Percentiles rank a stretch among this genome's conserved stretches.
Evolutionary conservation across 2,329 filamentous ascomycete genomes (phyloP).

Genomic region (Rugonectria rugulosa): DNA sequence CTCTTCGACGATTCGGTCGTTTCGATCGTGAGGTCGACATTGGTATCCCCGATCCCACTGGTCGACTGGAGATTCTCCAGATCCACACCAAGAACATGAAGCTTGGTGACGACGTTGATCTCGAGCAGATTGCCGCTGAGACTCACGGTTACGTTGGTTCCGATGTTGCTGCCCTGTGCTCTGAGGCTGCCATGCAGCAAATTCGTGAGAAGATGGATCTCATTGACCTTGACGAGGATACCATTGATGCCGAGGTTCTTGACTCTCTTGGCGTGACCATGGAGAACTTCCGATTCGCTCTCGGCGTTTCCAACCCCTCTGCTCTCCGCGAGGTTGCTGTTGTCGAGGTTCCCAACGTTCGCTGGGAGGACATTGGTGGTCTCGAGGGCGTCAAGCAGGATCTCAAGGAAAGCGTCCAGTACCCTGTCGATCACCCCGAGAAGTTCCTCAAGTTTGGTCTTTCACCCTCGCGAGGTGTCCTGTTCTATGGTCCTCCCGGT

Average conservation of each 20-base stretch:
- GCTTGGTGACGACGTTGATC: constrained; percentile 92
- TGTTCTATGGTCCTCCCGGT: constrained; percentile 99
- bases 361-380: constrained; percentile 99
- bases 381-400: constrained; percentile 98
- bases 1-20: constrained; percentile 95
- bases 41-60: constrained; percentile 95
- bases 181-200: constrained; percentile 99
- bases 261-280: constrained; percentile 98
- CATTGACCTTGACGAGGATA: constrained; percentile 98
- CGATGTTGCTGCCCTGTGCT: constrained; percentile 97
- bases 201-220: constrained; percentile 99
- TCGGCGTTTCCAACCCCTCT: constrained; percentile 97
- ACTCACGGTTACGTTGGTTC: constrained; percentile 99
- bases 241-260: constrained; percentile 96
- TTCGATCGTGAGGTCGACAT: constrained; percentile 99
- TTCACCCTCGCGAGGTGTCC: constrained; percentile 95
- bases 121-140: constrained; percentile 95
- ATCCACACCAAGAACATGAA: constrained; percentile 99
- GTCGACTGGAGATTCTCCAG: constrained; percentile 97
- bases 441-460: constrained; percentile 99
- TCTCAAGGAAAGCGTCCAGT: constrained; percentile 98
- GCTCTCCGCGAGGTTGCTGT: constrained; percentile 98
- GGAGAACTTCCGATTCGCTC: constrained; percentile 99
- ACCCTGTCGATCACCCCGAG: constrained; percentile 98
- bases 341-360: constrained; percentile 98